Evolutionary conservation across 306 rosid species (phyloP), one percentile per base, ranked within the genome.

Genomic region (Citrullus colocynthis): DNA sequence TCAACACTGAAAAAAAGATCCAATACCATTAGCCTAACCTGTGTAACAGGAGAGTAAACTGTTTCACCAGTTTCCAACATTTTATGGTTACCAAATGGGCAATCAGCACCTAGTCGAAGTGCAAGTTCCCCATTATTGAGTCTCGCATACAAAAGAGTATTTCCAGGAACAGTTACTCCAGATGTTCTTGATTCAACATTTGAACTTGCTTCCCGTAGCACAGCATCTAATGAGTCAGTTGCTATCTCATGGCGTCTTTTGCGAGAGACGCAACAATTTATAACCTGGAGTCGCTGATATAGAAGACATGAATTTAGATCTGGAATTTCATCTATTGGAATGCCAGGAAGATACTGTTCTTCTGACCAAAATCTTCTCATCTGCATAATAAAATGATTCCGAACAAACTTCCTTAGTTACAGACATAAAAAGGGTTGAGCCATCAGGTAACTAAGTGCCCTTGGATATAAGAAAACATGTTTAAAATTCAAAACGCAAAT

Each of bases 31-130:
- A 74, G 82, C 51, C 85, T 78, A 77, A 96, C 99, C 98, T 96
- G 99, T 73, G 93, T 89, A 75, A 89, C 78, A 51, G 99, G 99
- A 83, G 91, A 88, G 84, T 96, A 96, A 80, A 96, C 90, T 67
- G 87, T 89, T 83, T 96, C 99, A 48, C 97, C 98, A 80, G 99
- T 96, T 89, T 92, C 99, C 91, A 96, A 84, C 96, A 96, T 83
- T 81, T 86, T 86, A 66, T 92, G 76, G 82, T 89, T 81, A 82
- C 88, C 85, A 72, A 82, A 88, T 36, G 78, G 91, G 78, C 49
- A 7, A 87, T 82, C 86, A 74, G 96, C 97, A 71, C 98, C 99
- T 63, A 96, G 83, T 81, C 99, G 90, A 65, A 92, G 90, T 82
- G 88, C 93, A 80, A 86, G 91, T 84, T 92, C 98, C 78, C 98